phyloP scores from a whole-genome alignment of 495 filamentous ascomycete species.

The Filosporella fistucella region DNA sequence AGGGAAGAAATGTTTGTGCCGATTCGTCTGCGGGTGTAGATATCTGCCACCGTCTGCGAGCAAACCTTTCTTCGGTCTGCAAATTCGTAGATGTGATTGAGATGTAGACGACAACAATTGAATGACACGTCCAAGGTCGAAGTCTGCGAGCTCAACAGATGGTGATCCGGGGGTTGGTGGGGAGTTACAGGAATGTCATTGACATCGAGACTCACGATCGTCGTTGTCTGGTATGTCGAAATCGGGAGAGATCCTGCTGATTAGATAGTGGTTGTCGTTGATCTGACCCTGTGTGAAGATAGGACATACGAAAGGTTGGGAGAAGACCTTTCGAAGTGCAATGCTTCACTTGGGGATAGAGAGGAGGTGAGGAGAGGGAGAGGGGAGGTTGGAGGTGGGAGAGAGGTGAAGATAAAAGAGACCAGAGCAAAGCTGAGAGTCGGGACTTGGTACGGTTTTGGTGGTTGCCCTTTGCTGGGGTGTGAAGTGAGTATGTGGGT shows the following conservation, averaged over 20 bases:
- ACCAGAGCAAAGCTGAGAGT: too few relatives aligned
- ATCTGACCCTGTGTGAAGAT: slow-evolving; percentile 7
- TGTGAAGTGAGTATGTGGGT: too few relatives aligned
- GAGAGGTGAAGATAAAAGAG: slow-evolving; percentile 13
- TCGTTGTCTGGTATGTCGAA: slow-evolving; percentile 1
- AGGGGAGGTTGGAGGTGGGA: neutral
- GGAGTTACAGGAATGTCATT: slow-evolving; percentile 25
- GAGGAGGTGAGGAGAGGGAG: slow-evolving; percentile 4
- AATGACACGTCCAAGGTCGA: neutral
- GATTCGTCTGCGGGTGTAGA: neutral
- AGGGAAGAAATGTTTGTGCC: slow-evolving; percentile 15
- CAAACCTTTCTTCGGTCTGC: neutral
- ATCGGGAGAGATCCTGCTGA: neutral
- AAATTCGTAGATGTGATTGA: neutral
- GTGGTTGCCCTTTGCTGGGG: too few relatives aligned
- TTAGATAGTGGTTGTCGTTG: neutral
- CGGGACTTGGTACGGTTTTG: too few relatives aligned
- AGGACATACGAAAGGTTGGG: slow-evolving; percentile 19
- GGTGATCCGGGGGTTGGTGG: slow-evolving; percentile 4
- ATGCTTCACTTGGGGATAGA: slow-evolving; percentile 18
- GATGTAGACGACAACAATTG: neutral
- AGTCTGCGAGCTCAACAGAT: slow-evolving; percentile 2
- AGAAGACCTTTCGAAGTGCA: slow-evolving; percentile 15
- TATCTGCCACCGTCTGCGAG: neutral
- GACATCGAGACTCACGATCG: slow-evolving; percentile 13